Percentiles rank a stretch among this genome's conserved stretches.
phyloP scores from a whole-genome alignment of 1,284 basidiomycete genomes.

The Ustilago nuda region DNA sequence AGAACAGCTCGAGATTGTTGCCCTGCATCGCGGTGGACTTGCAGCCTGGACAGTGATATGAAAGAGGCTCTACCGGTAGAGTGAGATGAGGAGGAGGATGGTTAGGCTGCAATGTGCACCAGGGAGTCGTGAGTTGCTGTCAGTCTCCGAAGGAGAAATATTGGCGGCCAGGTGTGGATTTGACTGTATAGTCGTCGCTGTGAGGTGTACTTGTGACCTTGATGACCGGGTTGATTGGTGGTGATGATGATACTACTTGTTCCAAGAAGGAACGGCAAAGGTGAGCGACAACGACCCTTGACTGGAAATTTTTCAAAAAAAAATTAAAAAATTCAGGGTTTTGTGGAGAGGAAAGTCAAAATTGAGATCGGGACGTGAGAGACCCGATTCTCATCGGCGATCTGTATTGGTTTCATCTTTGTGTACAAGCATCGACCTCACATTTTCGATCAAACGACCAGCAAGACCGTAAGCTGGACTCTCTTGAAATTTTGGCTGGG shows the following conservation, averaged over 20 bases:
- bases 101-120: too few relatives aligned
- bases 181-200: too few relatives aligned
- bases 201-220: not conserved
- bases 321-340: constrained; percentile 1
- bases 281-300: not conserved
- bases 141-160: too few relatives aligned
- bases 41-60: not conserved
- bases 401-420: not conserved
- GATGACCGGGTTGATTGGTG: not conserved
- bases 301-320: constrained; percentile 1
- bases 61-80: not conserved
- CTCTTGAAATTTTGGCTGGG: not conserved
- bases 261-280: not conserved
- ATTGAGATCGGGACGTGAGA: not conserved
- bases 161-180: too few relatives aligned
- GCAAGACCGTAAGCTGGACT: too few relatives aligned
- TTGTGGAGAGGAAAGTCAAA: constrained; percentile 18
- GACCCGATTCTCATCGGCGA: constrained; percentile 2
- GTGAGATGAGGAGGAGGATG: too few relatives aligned
- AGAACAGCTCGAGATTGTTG: constrained; percentile 85
- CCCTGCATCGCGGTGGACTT: constrained; percentile 75
- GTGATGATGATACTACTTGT: not conserved
- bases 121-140: too few relatives aligned
- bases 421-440: not conserved
- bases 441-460: too few relatives aligned